phyloP scores from a whole-genome alignment of 257 asterid species.

The Forsythia suspensa region DNA sequence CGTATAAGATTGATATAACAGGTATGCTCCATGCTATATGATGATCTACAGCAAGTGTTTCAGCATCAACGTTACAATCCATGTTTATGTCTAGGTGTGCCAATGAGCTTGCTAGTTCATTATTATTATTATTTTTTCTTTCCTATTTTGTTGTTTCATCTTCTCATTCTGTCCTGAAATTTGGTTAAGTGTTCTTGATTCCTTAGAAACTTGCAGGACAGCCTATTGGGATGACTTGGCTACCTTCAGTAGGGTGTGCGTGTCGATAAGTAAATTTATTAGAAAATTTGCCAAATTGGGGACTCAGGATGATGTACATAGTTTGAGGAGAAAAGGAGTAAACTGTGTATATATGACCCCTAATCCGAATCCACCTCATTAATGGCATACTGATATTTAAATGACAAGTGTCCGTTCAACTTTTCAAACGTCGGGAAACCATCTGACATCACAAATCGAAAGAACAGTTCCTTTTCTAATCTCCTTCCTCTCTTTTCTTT shows the following conservation, averaged over 20 bases:
- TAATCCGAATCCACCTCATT: no score
- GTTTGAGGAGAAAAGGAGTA: neutral
- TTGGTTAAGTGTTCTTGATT: neutral
- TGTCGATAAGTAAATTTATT: neutral
- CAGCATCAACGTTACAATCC: neutral
- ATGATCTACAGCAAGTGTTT: neutral
- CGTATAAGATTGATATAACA: constrained; percentile 79
- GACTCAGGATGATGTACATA: neutral
- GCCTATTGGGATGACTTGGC: neutral
- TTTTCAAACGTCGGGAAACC: neutral
- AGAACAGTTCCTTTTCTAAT: neutral
- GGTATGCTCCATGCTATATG: constrained; percentile 40
- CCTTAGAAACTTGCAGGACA: neutral
- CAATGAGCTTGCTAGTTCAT: no score
- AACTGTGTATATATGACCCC: neutral
- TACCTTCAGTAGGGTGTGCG: neutral
- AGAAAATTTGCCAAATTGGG: neutral
- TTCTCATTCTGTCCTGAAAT: neutral
- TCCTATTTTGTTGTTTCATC: neutral
- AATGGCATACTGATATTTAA: no score
- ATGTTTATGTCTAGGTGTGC: neutral
- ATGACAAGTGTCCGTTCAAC: no score
- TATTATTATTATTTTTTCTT: no score
- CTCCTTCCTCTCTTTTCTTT: neutral
- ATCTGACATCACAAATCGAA: neutral